Conservation (phyloP, 2,329 filamentous ascomycete genomes). For the Ophiostoma sp. region DNA sequence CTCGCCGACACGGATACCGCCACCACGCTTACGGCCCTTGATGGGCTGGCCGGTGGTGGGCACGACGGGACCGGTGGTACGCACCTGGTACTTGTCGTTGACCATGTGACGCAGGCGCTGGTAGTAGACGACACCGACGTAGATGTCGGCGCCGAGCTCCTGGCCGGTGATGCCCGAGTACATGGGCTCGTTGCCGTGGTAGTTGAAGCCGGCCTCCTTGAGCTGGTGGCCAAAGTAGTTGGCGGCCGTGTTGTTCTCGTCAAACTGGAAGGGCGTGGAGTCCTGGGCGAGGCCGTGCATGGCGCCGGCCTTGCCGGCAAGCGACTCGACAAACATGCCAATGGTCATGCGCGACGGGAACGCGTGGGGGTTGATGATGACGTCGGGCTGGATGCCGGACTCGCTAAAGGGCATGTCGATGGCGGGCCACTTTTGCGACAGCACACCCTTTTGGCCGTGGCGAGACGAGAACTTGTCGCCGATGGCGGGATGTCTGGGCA, state of each 20-base stretch:
- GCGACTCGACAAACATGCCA: slow-evolving; percentile 96
- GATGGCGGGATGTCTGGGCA: slow-evolving; percentile 85
- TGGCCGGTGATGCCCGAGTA: slow-evolving; percentile 96
- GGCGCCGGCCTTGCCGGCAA: slow-evolving; percentile 90
- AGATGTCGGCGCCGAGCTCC: slow-evolving; percentile 91
- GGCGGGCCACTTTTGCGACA: slow-evolving; percentile 90
- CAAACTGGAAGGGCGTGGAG: slow-evolving; percentile 90
- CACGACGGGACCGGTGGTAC: slow-evolving; percentile 90
- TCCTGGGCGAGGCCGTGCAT: slow-evolving; percentile 95
- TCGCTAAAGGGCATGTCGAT: slow-evolving; percentile 96
- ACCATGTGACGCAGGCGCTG: slow-evolving; percentile 98
- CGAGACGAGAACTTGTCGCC: slow-evolving; percentile 99
- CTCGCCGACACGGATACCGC: slow-evolving; percentile 97
- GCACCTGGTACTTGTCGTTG: slow-evolving; percentile 98
- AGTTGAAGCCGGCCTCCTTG: slow-evolving; percentile 93
- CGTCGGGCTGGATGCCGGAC: slow-evolving; percentile 90
- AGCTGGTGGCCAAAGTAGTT: slow-evolving; percentile 97
- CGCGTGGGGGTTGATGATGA: slow-evolving; percentile 99
- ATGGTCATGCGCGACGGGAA: slow-evolving; percentile 99
- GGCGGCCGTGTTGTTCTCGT: slow-evolving; percentile 82
- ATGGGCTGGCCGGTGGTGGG: slow-evolving; percentile 90
- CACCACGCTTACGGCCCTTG: slow-evolving; percentile 92
- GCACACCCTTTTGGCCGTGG: slow-evolving; percentile 97
- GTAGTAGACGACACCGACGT: slow-evolving; percentile 96
- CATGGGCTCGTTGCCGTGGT: slow-evolving; percentile 97